phyloP scores from a whole-genome alignment of 2,329 filamentous ascomycete species.

The Phyllosticta capitalensis region DNA sequence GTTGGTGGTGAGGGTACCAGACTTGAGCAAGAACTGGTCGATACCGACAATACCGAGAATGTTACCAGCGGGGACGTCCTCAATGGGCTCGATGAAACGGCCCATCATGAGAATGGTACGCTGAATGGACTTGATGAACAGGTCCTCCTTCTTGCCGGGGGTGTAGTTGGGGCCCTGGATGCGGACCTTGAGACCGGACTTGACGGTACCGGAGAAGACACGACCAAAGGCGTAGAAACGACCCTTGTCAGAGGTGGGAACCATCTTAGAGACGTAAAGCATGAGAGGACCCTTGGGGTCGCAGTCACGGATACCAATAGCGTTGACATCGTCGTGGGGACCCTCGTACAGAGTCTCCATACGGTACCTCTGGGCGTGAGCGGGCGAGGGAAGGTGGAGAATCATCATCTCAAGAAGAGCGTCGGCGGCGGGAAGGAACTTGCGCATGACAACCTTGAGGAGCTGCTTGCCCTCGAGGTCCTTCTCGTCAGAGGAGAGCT shows the following conservation, averaged over 20 bases:
- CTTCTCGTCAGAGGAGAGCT: slow-evolving; percentile 77
- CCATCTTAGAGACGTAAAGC: slow-evolving; percentile 99
- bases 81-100: slow-evolving; percentile 96
- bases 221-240: slow-evolving; percentile 99
- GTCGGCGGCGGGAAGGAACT: slow-evolving; percentile 96
- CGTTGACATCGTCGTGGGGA: slow-evolving; percentile 82
- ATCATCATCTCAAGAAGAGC: slow-evolving; percentile 99
- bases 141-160: slow-evolving; percentile 96
- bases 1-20: slow-evolving; percentile 94
- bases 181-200: slow-evolving; percentile 97
- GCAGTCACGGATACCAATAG: slow-evolving; percentile 96
- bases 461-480: slow-evolving; percentile 96
- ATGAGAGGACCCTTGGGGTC: slow-evolving; percentile 97
- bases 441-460: slow-evolving; percentile 96
- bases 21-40: slow-evolving; percentile 99
- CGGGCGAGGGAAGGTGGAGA: slow-evolving; percentile 93
- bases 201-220: slow-evolving; percentile 98
- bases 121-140: slow-evolving; percentile 99
- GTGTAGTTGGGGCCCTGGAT: slow-evolving; percentile 99
- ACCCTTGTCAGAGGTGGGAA: slow-evolving; percentile 98
- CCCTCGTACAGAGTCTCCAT: slow-evolving; percentile 98
- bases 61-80: slow-evolving; percentile 98
- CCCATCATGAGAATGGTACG: slow-evolving; percentile 99
- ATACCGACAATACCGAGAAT: slow-evolving; percentile 99
- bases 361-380: slow-evolving; percentile 95